Percentiles rank a stretch among this genome's conserved stretches.
Conservation (phyloP, 75 land plant species). For the Selaginella moellendorffii region DNA sequence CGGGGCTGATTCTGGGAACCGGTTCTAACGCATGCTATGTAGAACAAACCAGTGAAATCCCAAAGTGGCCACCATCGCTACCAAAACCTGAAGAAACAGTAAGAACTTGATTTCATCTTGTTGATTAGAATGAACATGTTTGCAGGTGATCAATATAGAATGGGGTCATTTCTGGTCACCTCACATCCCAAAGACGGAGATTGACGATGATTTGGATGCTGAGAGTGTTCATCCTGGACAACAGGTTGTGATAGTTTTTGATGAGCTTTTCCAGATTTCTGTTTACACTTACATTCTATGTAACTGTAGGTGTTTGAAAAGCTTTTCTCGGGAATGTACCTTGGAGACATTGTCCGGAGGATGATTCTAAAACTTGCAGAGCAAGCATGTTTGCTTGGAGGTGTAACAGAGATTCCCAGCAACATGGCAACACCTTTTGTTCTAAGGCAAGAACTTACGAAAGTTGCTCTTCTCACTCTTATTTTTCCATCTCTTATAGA, state of each 20-base stretch:
- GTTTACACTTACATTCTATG: background rate
- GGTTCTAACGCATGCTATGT: slow-evolving; percentile 76
- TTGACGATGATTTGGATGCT: slow-evolving; percentile 65
- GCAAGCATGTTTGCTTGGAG: slow-evolving; percentile 56
- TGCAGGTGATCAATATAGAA: slow-evolving; percentile 85
- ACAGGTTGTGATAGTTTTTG: slow-evolving; percentile 15
- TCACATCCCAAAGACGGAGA: slow-evolving; percentile 71
- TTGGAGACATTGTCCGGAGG: slow-evolving; percentile 90
- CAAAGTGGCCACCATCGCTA: slow-evolving; percentile 27
- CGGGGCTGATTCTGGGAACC: slow-evolving; percentile 58
- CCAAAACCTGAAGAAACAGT: slow-evolving; percentile 51
- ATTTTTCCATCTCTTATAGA: slow-evolving; percentile 9
- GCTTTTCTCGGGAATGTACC: slow-evolving; percentile 91
- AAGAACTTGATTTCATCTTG: no score
- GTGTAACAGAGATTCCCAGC: slow-evolving; percentile 17
- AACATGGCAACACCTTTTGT: slow-evolving; percentile 27
- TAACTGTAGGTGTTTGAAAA: slow-evolving; percentile 79
- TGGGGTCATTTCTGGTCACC: slow-evolving; percentile 97
- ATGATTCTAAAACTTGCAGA: slow-evolving; percentile 51
- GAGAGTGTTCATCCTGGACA: slow-evolving; percentile 73
- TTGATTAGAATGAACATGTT: background rate
- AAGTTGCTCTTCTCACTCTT: background rate
- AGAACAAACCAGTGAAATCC: slow-evolving; percentile 37
- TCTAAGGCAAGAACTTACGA: slow-evolving; percentile 29
- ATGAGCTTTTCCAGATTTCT: background rate